Evolutionary conservation across 345 rosid species (phyloP).

Genomic region (Passiflora organensis): DNA sequence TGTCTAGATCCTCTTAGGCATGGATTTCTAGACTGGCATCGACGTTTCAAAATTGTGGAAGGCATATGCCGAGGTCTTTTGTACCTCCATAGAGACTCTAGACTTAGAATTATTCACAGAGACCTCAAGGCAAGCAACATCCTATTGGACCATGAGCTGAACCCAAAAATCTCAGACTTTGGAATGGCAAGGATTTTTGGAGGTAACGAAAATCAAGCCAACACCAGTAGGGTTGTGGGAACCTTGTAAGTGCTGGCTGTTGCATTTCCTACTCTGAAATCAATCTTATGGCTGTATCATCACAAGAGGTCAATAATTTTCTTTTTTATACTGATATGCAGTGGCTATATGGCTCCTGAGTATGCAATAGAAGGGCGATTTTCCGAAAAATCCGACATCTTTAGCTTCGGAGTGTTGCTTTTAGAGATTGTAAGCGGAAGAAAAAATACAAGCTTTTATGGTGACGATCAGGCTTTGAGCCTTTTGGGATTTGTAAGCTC

Average conservation of each 20-base stretch:
- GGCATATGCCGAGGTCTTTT: conserved; percentile 21
- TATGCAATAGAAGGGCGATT: conserved; percentile 9
- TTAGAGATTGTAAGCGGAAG: conserved; percentile 9
- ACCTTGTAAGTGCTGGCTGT: conserved; percentile 17
- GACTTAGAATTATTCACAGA: conserved; percentile 26
- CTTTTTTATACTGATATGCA: too few species aligned
- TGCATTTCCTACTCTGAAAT: not conserved
- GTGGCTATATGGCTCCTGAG: conserved; percentile 15
- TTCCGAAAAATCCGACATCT: conserved; percentile 9
- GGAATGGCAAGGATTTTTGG: conserved; percentile 34
- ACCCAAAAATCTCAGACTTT: conserved; percentile 32
- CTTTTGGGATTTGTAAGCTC: conserved; percentile 9
- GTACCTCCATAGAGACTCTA: conserved; percentile 30
- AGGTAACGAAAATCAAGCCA: conserved; percentile 17
- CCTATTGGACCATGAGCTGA: conserved; percentile 22
- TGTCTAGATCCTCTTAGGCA: not conserved
- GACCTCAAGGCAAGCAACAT: conserved; percentile 32
- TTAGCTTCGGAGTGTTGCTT: conserved; percentile 8
- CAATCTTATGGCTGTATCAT: too few species aligned
- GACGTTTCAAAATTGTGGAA: conserved; percentile 15
- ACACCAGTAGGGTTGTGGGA: conserved; percentile 24
- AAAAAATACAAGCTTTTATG: not conserved
- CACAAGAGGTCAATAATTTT: too few species aligned
- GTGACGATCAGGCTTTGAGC: not conserved
- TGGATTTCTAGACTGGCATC: conserved; percentile 11